Evolutionary conservation across 176 grass and related monocot genomes (phyloP).

Genomic region (Alopecurus myosuroides): DNA sequence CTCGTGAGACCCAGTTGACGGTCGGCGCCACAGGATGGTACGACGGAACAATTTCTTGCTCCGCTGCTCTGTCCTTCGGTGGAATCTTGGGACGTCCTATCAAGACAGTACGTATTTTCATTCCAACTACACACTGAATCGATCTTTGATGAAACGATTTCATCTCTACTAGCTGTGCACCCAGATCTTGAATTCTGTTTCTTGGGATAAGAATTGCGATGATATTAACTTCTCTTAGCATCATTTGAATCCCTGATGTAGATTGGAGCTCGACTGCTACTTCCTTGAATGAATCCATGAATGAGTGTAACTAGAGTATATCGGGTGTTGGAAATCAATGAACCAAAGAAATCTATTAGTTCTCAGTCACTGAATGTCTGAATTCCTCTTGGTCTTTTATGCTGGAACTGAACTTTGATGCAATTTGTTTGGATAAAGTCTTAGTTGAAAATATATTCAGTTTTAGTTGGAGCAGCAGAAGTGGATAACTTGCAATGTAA

Average conservation of each 20-base stretch:
- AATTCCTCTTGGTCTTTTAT: too few species aligned
- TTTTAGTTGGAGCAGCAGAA: too few species aligned
- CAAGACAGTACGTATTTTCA: background rate
- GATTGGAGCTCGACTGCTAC: background rate
- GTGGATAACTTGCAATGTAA: too few species aligned
- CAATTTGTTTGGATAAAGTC: too few species aligned
- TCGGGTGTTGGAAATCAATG: too few species aligned
- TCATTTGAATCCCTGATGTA: background rate
- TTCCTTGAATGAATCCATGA: background rate
- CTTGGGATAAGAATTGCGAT: background rate
- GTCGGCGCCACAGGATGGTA: background rate
- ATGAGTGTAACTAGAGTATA: background rate
- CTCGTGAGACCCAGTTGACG: background rate
- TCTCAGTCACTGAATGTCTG: too few species aligned
- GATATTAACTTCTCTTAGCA: background rate
- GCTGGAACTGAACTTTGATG: too few species aligned
- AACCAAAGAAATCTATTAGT: too few species aligned
- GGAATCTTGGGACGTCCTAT: background rate
- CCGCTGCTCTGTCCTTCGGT: background rate
- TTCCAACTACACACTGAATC: background rate
- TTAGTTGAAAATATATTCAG: too few species aligned
- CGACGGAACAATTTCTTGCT: background rate
- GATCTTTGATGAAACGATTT: background rate
- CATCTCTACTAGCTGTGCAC: background rate
- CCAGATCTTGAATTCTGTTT: constrained; percentile 27